Evolutionary conservation across 2,329 filamentous ascomycete species (phyloP), one percentile per base, ranked within the genome.

Genomic region (Ascochyta viciae-villosae): DNA sequence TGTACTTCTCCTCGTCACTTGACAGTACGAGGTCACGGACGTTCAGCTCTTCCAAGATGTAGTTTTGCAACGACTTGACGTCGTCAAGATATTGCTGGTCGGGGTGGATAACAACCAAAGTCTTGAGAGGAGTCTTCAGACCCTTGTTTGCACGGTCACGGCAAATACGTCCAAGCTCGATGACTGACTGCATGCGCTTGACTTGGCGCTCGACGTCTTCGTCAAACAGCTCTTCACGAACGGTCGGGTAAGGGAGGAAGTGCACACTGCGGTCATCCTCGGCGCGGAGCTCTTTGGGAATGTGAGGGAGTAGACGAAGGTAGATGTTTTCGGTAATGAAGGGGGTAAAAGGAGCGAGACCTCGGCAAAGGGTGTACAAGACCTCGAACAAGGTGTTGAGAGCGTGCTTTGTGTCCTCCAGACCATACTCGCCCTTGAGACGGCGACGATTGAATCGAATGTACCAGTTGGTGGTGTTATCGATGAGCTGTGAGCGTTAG

Each of bases 381-480:
- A 97, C 91, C 77, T 97, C 92, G 68, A 96, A 97, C 7, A 98
- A 85, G 2, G 95, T 94, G 78, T 98, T 96, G 50, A 99, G 82
- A 0, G 94, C 95, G 70, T 96, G 91, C 46, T 89, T 81, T 10
- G 95, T 97, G 73, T 98, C 95, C 13, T 93, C 85, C 23, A 91
- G 77, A 16, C 92, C 92, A 62, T 91, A 87, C 73, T 96, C 92
- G 39, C 93, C 93, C 86, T 96, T 97, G 64, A 96, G 82, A 50
- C 93, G 87, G 76, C 90, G 90, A 50, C 93, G 86, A 81, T 97
- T 97, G 81, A 96, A 96, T 58, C 92, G 86, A 74, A 97, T 97
- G 78, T 97, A 97, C 93, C 93, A 97, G 78, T 98, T 98, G n/a
- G 93, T 97, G 4, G 91, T 92, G 77, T 96, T 92, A 70, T 97